phyloP scores from a whole-genome alignment of 1,284 basidiomycete genomes.

The Ganoderma sp. region DNA sequence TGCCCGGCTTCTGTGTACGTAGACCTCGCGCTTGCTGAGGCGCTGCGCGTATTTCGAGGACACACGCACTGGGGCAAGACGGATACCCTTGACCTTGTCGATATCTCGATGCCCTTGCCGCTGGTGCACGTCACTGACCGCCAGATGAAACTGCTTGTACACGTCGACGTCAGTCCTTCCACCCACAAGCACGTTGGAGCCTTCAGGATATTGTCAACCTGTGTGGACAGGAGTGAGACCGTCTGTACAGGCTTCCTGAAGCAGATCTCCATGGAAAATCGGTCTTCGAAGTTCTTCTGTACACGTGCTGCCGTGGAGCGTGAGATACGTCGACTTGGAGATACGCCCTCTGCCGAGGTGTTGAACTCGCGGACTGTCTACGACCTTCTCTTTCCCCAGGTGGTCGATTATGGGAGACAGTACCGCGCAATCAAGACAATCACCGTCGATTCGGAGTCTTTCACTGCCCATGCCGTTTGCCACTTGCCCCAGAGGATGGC shows the following conservation, averaged over 20 bases:
- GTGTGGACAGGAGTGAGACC: slow-evolving; percentile 27
- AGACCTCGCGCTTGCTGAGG: slow-evolving; percentile 54
- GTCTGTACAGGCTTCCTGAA: slow-evolving; percentile 58
- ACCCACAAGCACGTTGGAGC: slow-evolving; percentile 39
- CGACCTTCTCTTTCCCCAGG: slow-evolving; percentile 67
- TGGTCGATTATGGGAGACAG: slow-evolving; percentile 65
- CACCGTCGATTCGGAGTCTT: slow-evolving; percentile 53
- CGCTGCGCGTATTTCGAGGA: background rate
- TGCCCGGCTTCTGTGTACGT: slow-evolving; percentile 75
- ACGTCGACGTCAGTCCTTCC: slow-evolving; percentile 22
- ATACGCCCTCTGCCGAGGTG: slow-evolving; percentile 46
- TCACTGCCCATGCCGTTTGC: slow-evolving; percentile 59
- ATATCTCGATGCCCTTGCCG: slow-evolving; percentile 57
- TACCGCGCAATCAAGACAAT: slow-evolving; percentile 65
- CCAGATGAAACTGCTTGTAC: slow-evolving; percentile 30
- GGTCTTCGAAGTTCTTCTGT: slow-evolving; percentile 47
- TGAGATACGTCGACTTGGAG: slow-evolving; percentile 43
- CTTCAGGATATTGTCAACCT: slow-evolving; percentile 54
- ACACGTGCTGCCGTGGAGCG: slow-evolving; percentile 45
- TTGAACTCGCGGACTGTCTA: slow-evolving; percentile 66
- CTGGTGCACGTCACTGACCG: slow-evolving; percentile 53
- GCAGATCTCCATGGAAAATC: slow-evolving; percentile 39
- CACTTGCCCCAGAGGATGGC: slow-evolving; percentile 43
- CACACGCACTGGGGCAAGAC: background rate
- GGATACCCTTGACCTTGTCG: slow-evolving; percentile 46